Evolutionary conservation across 768 basidiomycete species (phyloP).

Genomic region (Amyloporia xantha): DNA sequence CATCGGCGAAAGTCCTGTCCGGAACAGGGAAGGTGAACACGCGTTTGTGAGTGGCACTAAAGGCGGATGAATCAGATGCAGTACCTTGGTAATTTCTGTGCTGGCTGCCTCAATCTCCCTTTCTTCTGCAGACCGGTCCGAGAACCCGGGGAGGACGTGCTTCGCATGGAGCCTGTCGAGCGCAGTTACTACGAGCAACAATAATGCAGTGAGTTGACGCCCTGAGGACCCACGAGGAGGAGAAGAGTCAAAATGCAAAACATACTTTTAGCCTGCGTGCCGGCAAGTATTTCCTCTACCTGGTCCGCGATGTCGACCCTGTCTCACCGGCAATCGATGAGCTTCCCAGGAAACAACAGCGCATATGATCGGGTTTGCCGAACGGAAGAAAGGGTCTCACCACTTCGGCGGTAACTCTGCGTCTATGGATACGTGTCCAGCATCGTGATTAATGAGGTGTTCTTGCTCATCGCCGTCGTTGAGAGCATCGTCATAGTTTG

Average conservation of each 20-base stretch:
- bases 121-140: conserved; percentile 92
- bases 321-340: conserved; percentile 18
- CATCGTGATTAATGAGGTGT: conserved; percentile 49
- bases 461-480: conserved; percentile 52
- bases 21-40: conserved; percentile 4
- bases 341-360: not conserved
- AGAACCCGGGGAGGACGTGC: conserved; percentile 92
- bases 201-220: conserved; percentile 8
- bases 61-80: conserved; percentile 3
- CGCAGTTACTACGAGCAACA: conserved; percentile 51
- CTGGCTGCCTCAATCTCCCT: conserved; percentile 86
- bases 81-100: conserved; percentile 80
- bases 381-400: conserved; percentile 39
- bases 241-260: too few relatives aligned
- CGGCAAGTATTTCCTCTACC: conserved; percentile 71
- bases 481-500: conserved; percentile 43
- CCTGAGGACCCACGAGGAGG: conserved; percentile 10
- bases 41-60: not conserved
- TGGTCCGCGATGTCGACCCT: conserved; percentile 94
- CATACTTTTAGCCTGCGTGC: conserved; percentile 74
- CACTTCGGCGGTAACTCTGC: conserved; percentile 78
- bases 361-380: conserved; percentile 9
- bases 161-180: conserved; percentile 96
- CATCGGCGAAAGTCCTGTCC: conserved; percentile 34
- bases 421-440: conserved; percentile 48